Evolutionary conservation across 2,329 filamentous ascomycete genomes (phyloP).

Genomic region (Colletotrichum sp.): DNA sequence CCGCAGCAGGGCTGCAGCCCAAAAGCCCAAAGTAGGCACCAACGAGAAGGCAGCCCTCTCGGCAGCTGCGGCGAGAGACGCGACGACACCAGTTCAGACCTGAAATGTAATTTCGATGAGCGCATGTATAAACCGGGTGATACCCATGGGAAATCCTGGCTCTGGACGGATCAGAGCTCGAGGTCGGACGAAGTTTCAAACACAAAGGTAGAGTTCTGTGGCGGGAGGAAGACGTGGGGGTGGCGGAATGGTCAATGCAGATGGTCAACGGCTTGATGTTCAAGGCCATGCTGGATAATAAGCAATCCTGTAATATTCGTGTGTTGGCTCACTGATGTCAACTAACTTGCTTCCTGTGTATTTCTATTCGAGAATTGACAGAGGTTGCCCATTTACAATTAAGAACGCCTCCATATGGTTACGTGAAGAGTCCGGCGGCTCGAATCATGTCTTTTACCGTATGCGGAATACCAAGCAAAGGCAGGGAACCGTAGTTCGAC

Average conservation of each 20-base stretch:
- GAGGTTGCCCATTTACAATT: neutral
- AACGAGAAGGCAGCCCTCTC: neutral
- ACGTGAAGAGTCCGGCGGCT: neutral
- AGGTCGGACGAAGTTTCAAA: neutral
- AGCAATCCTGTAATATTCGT: neutral
- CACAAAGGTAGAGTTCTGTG: neutral
- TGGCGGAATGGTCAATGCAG: neutral
- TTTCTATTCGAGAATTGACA: neutral
- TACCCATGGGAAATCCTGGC: neutral
- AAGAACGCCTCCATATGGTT: neutral
- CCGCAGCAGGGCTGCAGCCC: neutral
- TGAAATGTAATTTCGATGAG: neutral
- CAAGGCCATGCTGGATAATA: neutral
- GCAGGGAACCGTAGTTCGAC: neutral
- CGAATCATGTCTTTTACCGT: neutral
- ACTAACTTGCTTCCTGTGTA: neutral
- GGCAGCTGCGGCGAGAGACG: neutral
- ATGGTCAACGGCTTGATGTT: neutral
- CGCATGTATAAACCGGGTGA: neutral
- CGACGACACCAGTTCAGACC: neutral
- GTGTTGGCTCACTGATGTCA: neutral
- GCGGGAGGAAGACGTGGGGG: neutral
- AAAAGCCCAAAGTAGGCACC: neutral
- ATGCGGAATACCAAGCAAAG: neutral
- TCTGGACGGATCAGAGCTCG: neutral